phyloP scores from a whole-genome alignment of 495 filamentous ascomycete genomes.

The Penicillium robsamsonii region DNA sequence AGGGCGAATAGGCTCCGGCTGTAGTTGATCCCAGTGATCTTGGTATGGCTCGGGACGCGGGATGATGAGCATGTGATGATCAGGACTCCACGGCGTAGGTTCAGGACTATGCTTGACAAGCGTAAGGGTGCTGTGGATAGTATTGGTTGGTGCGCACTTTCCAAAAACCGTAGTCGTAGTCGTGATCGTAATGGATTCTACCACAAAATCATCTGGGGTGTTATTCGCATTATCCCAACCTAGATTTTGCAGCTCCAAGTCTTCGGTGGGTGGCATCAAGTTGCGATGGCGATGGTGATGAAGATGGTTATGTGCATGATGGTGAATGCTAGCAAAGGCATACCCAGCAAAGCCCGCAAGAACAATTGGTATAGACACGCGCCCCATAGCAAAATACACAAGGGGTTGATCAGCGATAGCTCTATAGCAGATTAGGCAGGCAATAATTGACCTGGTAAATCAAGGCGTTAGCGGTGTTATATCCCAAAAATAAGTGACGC shows the following conservation, averaged over 20 bases:
- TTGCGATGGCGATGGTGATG: slow-evolving; percentile 18
- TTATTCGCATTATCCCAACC: slow-evolving; percentile 12
- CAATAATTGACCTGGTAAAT: background rate
- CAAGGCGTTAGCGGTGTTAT: background rate
- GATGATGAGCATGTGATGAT: background rate
- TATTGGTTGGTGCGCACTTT: slow-evolving; percentile 19
- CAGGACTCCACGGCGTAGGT: background rate
- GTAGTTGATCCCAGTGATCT: background rate
- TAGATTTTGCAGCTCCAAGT: slow-evolving; percentile 7
- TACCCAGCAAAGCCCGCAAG: slow-evolving; percentile 20
- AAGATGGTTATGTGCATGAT: slow-evolving; percentile 17
- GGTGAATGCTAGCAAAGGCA: slow-evolving; percentile 27
- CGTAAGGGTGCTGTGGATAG: slow-evolving; percentile 16
- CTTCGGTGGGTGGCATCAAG: slow-evolving; percentile 12
- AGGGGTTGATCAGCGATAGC: background rate
- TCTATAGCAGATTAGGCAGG: background rate
- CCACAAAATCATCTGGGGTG: slow-evolving; percentile 16
- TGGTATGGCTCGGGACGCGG: background rate
- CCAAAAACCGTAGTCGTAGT: slow-evolving; percentile 30
- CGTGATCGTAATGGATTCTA: slow-evolving; percentile 28
- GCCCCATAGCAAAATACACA: slow-evolving; percentile 27
- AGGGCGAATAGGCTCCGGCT: background rate
- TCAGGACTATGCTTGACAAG: slow-evolving; percentile 8
- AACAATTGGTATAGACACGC: slow-evolving; percentile 21
- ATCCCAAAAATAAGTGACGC: background rate